Base-by-base conservation (phyloP, 495 filamentous ascomycete genomes). In the Penicillium steckii region DNA sequence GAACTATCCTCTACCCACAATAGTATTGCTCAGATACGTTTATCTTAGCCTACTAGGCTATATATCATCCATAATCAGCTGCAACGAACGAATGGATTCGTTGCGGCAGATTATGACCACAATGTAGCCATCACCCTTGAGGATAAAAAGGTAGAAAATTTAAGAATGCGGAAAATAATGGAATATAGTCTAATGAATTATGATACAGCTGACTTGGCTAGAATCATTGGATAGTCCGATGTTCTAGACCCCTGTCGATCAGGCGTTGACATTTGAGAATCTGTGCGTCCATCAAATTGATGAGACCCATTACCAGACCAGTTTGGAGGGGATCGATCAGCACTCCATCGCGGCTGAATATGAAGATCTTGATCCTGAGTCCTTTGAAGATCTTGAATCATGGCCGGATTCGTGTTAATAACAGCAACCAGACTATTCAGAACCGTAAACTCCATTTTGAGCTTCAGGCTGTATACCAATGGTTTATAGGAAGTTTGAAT, bases 391-490 rank as follows among this genome's bases (percentile, higher is more conserved):
- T 59, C 48, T n/a, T 57, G 33, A 35, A 61, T 37, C 8, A 35
- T 32, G 4, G 50, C 23, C 5, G 54, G 50, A 15, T 41, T 30
- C 3, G 46, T 46, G 25, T 40, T 48, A 8, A 65, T 52, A 17
- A 62, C 38, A 33, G 46, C 59, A 30, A 79, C 61, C 19, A 80
- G 59, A 40, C 65, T 70, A 53, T 79, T 79, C 37, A 82, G 71
- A 22, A 81, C 67, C 30, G 59, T 67, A 49, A 79, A 77, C 56
- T 84, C 79, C 49, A 79, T 56, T 47, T 75, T 76, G 30, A 82
- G 58, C 60, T 84, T 84, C 32, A 81, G 52, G 59, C 75, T 78
- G 58, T 77, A 80, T 0, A 73, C 59, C 26, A 76, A 51, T 4
- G 59, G 56, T 50, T 77, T 77, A 56, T 68, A 70, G 32, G 68